phyloP scores from a whole-genome alignment of 139 green algal genomes.

The Chlorella sp. region DNA sequence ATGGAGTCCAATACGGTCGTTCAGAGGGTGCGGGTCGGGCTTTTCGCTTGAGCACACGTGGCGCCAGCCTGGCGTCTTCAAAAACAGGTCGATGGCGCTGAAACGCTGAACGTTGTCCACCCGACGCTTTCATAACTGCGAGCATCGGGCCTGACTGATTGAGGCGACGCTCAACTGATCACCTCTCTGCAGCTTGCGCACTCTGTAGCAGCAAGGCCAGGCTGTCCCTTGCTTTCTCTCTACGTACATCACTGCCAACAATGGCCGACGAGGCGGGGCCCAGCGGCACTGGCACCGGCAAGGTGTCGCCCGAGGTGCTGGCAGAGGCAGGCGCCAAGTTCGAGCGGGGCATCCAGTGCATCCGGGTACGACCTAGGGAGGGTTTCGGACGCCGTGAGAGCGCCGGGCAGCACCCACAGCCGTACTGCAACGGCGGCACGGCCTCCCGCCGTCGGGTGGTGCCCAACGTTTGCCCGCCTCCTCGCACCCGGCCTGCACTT shows the following conservation, averaged over 20 bases:
- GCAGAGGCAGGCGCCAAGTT: constrained; percentile 26
- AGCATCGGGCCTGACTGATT: too few relatives aligned
- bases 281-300: background rate
- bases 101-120: too few relatives aligned
- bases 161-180: background rate
- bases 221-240: too few relatives aligned
- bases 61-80: too few relatives aligned
- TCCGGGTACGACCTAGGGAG: constrained; percentile 29
- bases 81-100: too few relatives aligned
- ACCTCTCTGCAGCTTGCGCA: background rate
- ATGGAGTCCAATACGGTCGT: too few relatives aligned
- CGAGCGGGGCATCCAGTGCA: constrained; percentile 42
- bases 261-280: constrained; percentile 30
- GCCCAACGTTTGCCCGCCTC: background rate
- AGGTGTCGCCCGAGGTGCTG: background rate
- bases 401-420: background rate
- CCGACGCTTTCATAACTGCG: background rate
- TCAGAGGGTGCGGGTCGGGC: too few relatives aligned
- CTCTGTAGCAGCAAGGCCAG: too few relatives aligned
- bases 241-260: background rate
- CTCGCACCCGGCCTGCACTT: background rate
- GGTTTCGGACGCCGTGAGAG: background rate
- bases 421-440: background rate
- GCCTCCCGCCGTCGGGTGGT: background rate
- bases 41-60: too few relatives aligned